Conservation (phyloP, 306 rosid species). For the Prunus mira region DNA sequence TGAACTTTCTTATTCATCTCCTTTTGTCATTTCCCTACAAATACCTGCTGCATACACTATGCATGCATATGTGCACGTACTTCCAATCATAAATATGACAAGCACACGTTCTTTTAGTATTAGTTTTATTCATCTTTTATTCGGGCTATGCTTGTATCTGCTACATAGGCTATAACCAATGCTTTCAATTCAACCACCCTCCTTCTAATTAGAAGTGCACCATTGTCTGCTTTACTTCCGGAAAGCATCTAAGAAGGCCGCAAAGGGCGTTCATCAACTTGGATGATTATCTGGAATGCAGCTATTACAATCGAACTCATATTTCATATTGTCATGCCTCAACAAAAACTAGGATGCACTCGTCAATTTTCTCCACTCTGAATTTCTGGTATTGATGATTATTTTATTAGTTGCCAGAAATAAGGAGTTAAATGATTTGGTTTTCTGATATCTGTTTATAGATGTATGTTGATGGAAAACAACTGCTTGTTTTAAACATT, state of each 20-base stretch:
- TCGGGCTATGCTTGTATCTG: background rate
- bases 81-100: background rate
- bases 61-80: background rate
- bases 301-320: background rate
- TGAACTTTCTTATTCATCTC: background rate
- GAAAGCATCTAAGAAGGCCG: background rate
- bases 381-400: slow-evolving; percentile 2
- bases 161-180: background rate
- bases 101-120: background rate
- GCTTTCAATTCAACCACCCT: background rate
- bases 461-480: slow-evolving; percentile 14
- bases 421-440: background rate
- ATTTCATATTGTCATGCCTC: background rate
- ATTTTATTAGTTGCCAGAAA: slow-evolving; percentile 4
- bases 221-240: background rate
- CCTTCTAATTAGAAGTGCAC: background rate
- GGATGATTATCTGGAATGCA: background rate
- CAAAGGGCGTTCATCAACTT: slow-evolving; percentile 4
- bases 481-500: slow-evolving; percentile 29
- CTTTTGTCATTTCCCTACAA: background rate
- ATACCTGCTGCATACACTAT: background rate
- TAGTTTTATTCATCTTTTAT: background rate
- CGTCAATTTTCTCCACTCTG: background rate
- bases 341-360: background rate
- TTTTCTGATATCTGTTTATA: background rate